Base-by-base conservation (phyloP, 1,284 basidiomycete genomes). In the Dichomitus squalens region DNA sequence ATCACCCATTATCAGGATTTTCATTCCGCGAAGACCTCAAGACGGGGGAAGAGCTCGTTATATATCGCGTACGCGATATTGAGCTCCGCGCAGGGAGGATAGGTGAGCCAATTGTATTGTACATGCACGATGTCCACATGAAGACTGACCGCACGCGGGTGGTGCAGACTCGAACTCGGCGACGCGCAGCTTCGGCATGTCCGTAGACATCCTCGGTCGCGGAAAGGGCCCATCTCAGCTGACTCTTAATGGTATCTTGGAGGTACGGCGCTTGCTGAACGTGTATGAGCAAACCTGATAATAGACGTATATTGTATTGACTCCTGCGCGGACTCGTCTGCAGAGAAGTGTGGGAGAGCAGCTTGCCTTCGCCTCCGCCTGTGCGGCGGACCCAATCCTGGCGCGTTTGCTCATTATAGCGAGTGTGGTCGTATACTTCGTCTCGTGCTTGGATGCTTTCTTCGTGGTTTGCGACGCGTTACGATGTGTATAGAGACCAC, bases 101-200 rank as follows among this genome's bases (percentile, higher is more conserved):
- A 36, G 53, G 53, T 55, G 20, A 39, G 48, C 31, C 29, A 2
- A 18, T 12, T 4, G 9, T 9, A 25, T 4, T 21, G 23, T 31
- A 1, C 33, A 33, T 23, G 7, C 40, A 20, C 34, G 9, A 5
- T 6, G 31, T 25, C 31, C n/a, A 12, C 4, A 9, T 23, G 7
- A 29, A 18, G 7, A 2, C 16, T 40, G 27, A 44, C 41, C 16
- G 18, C 41, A n/a, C 12, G 7, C 41, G 14, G 23, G 41, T 44
- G 41, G n/a, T 23, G 2, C 44, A 55, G 53, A 55, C 53, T 55
- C 53, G 18, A 55, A 55, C 39, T 25, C n/a, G 12, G n/a, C 34
- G 40, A 55, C 53, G n/a, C 53, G 48, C 27, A 55, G 53, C 33
- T 55, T 55, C 40, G 53, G 53, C 6, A 47, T 43, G 25, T 55